Evolutionary conservation across 371 early-diverging fungal genomes (phyloP).

Genomic region (Mortierella sp.): DNA sequence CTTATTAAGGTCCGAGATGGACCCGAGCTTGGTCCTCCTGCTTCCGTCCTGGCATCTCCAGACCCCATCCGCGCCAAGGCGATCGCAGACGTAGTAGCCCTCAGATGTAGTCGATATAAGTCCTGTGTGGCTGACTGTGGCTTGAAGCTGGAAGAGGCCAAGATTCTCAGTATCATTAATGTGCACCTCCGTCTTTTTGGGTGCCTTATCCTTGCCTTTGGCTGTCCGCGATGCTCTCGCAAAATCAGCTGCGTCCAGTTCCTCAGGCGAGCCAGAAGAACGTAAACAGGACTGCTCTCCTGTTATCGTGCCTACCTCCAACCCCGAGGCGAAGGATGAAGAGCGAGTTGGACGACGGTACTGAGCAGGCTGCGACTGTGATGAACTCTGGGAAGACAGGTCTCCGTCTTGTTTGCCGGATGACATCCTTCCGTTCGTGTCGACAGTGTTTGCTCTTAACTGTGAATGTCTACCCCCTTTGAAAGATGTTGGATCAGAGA

Average conservation of each 20-base stretch:
- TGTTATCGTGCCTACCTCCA: too few species aligned
- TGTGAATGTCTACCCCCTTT: too few species aligned
- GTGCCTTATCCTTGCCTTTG: constrained; percentile 22
- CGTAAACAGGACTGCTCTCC: neutral
- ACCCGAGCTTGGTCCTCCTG: constrained; percentile 20
- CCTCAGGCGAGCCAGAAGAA: neutral
- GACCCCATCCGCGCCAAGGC: constrained; percentile 35
- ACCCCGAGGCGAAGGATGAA: too few species aligned
- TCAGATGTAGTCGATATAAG: constrained; percentile 15
- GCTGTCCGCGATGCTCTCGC: neutral
- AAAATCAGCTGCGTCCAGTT: neutral
- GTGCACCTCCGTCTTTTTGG: neutral
- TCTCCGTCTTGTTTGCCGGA: neutral
- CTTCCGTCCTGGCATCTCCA: constrained; percentile 36
- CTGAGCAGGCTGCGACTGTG: neutral
- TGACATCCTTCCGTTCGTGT: constrained; percentile 1
- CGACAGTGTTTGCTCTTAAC: constrained; percentile 20
- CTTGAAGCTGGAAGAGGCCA: constrained; percentile 29
- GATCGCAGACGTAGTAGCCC: constrained; percentile 40
- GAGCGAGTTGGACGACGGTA: too few species aligned
- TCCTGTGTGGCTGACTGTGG: constrained; percentile 35
- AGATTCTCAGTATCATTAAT: neutral
- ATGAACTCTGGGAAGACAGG: neutral
- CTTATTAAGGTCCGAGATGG: constrained; percentile 22
- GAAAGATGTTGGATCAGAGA: too few species aligned